Conservation (phyloP, 2,329 filamentous ascomycete genomes). For the Mariannaea elegans region DNA sequence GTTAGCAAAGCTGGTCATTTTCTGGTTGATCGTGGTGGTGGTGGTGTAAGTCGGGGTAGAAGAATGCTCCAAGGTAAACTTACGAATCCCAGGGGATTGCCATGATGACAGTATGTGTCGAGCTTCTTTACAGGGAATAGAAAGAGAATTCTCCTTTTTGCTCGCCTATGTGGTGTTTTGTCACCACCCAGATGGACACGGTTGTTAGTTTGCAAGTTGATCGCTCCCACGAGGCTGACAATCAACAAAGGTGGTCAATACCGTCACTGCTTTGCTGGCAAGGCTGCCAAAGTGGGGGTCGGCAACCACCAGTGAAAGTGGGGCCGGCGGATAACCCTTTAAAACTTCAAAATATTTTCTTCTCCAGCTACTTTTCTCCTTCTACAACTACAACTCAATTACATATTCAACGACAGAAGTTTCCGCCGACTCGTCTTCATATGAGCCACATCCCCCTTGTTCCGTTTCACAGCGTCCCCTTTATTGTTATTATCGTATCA, state of each 20-base stretch:
- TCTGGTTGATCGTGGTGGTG: slow-evolving; percentile 10
- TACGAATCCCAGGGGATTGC: slow-evolving; percentile 43
- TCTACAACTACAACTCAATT: slow-evolving; percentile 15
- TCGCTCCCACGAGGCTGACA: slow-evolving; percentile 15
- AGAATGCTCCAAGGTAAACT: slow-evolving; percentile 26
- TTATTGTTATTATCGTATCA: background rate
- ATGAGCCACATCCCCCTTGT: background rate
- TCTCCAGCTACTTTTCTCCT: slow-evolving; percentile 12
- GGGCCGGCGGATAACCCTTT: slow-evolving; percentile 8
- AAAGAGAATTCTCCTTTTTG: too few relatives aligned
- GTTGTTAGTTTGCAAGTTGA: slow-evolving; percentile 9
- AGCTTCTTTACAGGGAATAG: too few relatives aligned
- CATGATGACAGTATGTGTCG: slow-evolving; percentile 29
- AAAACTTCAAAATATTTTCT: slow-evolving; percentile 28
- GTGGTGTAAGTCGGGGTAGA: slow-evolving; percentile 1
- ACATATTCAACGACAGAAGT: too few relatives aligned
- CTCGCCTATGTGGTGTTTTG: background rate
- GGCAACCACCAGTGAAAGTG: too few relatives aligned
- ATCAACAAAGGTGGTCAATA: slow-evolving; percentile 6
- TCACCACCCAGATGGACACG: slow-evolving; percentile 11
- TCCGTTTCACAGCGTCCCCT: background rate
- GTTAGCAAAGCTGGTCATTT: background rate
- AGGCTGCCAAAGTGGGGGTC: slow-evolving; percentile 14
- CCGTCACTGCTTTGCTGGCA: slow-evolving; percentile 8
- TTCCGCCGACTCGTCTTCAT: background rate